Conservation (phyloP, 345 rosid species). For the Clausena lansium region DNA sequence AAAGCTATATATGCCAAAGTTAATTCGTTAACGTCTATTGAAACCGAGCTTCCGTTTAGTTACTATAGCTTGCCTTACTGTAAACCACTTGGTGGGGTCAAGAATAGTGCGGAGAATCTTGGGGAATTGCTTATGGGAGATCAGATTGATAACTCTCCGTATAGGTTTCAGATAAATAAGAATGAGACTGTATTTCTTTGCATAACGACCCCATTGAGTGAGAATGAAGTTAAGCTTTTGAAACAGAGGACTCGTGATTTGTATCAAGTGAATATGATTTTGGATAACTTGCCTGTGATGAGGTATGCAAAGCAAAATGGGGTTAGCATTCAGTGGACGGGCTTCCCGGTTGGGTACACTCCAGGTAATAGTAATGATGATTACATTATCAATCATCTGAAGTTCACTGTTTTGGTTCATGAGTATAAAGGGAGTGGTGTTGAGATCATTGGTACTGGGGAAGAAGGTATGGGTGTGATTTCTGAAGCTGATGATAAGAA, state of each 20-base stretch:
- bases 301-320: conserved; percentile 69
- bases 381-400: conserved; percentile 76
- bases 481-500: conserved; percentile 72
- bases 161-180: conserved; percentile 63
- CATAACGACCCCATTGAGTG: conserved; percentile 52
- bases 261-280: conserved; percentile 87
- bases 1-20: conserved; percentile 63
- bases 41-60: conserved; percentile 81
- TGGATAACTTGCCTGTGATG: conserved; percentile 84
- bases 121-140: conserved; percentile 92
- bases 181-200: conserved; percentile 75
- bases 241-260: conserved; percentile 77
- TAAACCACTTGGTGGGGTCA: conserved; percentile 49
- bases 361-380: conserved; percentile 69
- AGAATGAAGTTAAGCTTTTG: conserved; percentile 81
- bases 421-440: conserved; percentile 70
- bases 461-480: conserved; percentile 78
- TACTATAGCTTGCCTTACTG: conserved; percentile 86
- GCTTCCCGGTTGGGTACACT: conserved; percentile 73
- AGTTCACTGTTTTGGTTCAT: conserved; percentile 73
- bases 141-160: conserved; percentile 87
- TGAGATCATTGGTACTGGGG: conserved; percentile 83
- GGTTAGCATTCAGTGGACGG: conserved; percentile 79
- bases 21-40: conserved; percentile 88
- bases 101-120: conserved; percentile 85